Conservation (phyloP, 169 alveolate genomes). For the Plasmodium gonderi region DNA sequence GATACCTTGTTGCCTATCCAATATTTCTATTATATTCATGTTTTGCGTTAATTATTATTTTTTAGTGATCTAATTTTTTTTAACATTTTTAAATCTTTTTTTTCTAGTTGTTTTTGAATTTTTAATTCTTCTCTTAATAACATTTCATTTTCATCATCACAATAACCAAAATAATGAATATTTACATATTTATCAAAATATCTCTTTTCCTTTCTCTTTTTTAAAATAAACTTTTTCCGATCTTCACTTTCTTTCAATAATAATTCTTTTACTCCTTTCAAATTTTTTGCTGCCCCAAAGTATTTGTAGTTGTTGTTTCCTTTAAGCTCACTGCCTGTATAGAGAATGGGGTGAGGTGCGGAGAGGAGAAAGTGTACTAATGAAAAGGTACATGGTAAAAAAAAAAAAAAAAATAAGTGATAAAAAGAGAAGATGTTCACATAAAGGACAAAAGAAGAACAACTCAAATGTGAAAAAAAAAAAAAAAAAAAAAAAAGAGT, state of each 20-base stretch:
- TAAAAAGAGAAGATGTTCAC: background rate
- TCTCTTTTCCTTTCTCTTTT: constrained; percentile 42
- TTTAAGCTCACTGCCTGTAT: constrained; percentile 83
- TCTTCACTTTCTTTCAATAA: constrained; percentile 86
- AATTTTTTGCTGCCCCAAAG: constrained; percentile 96
- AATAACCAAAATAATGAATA: constrained; percentile 69
- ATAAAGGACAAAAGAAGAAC: background rate
- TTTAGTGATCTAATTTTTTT: constrained; percentile 74
- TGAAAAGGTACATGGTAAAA: too few relatives aligned
- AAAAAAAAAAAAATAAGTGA: background rate
- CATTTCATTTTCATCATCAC: constrained; percentile 61
- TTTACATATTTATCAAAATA: constrained; percentile 38
- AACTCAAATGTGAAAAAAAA: background rate
- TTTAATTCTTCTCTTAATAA: constrained; percentile 32
- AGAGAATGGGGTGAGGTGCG: background rate
- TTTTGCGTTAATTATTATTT: constrained; percentile 83
- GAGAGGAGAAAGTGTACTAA: too few relatives aligned
- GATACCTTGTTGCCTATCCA: constrained; percentile 88
- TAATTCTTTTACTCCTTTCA: constrained; percentile 95
- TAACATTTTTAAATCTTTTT: constrained; percentile 48
- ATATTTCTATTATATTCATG: constrained; percentile 85
- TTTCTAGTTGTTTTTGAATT: constrained; percentile 45
- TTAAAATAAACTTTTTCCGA: constrained; percentile 21
- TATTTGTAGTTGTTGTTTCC: constrained; percentile 93
- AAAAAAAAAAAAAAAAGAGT: background rate